Conservation (phyloP, 1,139 yeast genomes). For the Suhomyces coccinellae region DNA sequence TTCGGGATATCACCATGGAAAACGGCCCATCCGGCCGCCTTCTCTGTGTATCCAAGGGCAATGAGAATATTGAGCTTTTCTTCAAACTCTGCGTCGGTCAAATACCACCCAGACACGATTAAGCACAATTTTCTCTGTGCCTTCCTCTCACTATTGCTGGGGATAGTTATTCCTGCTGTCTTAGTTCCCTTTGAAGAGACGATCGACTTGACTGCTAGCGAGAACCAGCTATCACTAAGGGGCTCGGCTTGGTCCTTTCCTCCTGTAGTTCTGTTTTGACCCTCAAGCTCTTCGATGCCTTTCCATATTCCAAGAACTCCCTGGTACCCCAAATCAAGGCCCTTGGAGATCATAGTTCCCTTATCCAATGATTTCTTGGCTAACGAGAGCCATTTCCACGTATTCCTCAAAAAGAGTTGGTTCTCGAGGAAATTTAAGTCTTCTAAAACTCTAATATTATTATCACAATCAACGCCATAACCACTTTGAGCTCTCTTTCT, state of each 20-base stretch:
- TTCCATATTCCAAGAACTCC: slow-evolving; percentile 93
- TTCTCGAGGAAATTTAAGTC: slow-evolving; percentile 53
- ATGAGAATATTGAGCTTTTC: slow-evolving; percentile 61
- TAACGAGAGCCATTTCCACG: slow-evolving; percentile 88
- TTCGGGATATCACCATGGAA: slow-evolving; percentile 85
- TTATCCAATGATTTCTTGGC: slow-evolving; percentile 68
- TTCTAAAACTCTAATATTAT: slow-evolving; percentile 63
- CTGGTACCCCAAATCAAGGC: slow-evolving; percentile 78
- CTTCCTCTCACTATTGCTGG: slow-evolving; percentile 52
- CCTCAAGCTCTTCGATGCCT: slow-evolving; percentile 63
- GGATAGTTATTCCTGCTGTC: slow-evolving; percentile 47
- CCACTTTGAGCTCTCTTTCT: slow-evolving; percentile 70
- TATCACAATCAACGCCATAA: slow-evolving; percentile 69
- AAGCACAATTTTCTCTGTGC: slow-evolving; percentile 75
- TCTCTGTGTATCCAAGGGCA: slow-evolving; percentile 63
- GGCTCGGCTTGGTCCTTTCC: slow-evolving; percentile 28
- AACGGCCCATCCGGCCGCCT: slow-evolving; percentile 98
- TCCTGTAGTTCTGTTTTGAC: slow-evolving; percentile 45
- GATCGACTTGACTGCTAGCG: slow-evolving; percentile 45
- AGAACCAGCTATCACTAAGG: slow-evolving; percentile 44
- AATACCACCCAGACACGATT: slow-evolving; percentile 90
- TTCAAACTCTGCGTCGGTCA: slow-evolving; percentile 74
- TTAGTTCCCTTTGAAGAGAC: slow-evolving; percentile 46
- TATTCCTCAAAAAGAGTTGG: slow-evolving; percentile 61
- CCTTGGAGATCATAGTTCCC: slow-evolving; percentile 66